phyloP scores from a whole-genome alignment of 495 filamentous ascomycete genomes.

The Parathielavia appendiculata region DNA sequence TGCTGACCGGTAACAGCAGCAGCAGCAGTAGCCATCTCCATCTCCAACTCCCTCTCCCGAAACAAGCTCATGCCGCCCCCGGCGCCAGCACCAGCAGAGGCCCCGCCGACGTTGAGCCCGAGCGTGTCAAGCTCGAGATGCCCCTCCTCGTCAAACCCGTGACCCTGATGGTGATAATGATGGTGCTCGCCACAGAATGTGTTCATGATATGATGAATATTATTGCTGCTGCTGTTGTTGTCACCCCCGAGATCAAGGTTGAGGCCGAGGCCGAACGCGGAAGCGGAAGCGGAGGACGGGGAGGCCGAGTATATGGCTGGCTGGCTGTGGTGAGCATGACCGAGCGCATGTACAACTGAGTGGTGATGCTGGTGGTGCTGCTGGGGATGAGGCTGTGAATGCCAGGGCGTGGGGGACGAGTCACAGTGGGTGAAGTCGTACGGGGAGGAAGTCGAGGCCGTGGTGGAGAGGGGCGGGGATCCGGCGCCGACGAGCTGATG shows the following conservation, averaged over 20 bases:
- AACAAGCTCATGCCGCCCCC: not conserved
- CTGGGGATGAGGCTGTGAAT: not conserved
- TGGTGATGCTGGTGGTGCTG: not conserved
- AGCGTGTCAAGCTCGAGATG: slow-evolving; percentile 14
- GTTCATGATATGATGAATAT: slow-evolving; percentile 23
- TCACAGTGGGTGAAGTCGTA: slow-evolving; percentile 9
- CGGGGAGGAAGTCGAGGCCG: slow-evolving; percentile 1
- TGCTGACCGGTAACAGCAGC: too few relatives aligned
- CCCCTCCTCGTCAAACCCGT: slow-evolving; percentile 25
- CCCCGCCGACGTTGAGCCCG: not conserved
- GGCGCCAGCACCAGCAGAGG: not conserved
- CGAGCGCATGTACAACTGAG: not conserved
- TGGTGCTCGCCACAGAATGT: slow-evolving; percentile 25
- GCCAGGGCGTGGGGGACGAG: slow-evolving; percentile 1
- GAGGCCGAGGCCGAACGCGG: not conserved
- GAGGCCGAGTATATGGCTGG: not conserved
- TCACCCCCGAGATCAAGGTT: not conserved
- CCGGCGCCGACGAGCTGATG: slow-evolving; percentile 25
- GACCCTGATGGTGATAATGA: slow-evolving; percentile 25
- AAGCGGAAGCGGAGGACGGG: too few relatives aligned
- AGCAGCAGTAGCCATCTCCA: not conserved
- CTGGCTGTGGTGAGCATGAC: slow-evolving; percentile 4
- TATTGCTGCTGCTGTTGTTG: slow-evolving; percentile 1
- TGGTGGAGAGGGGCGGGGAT: slow-evolving; percentile 2
- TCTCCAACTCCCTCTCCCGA: slow-evolving; percentile 9